A percentile compares a stretch with the other conserved stretches of the same genome.
Evolutionary conservation across 495 filamentous ascomycete genomes (phyloP).

Genomic region (Pseudotulostoma volvatum): DNA sequence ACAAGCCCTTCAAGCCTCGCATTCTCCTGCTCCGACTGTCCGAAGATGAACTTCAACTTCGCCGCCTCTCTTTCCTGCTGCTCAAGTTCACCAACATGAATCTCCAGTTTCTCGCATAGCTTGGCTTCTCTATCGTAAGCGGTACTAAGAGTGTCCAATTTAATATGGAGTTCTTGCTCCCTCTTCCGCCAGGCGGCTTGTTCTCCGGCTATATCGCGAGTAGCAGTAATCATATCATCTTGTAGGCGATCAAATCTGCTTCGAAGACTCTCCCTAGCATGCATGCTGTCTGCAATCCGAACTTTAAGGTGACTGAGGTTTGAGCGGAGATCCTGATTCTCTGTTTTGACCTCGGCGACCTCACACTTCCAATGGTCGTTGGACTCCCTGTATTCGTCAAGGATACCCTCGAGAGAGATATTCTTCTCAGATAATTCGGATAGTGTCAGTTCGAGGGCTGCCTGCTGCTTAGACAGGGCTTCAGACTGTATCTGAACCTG

Average conservation of each 20-base stretch:
- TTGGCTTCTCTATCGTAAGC: slow-evolving; percentile 60
- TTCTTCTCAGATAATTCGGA: slow-evolving; percentile 45
- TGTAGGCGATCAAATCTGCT: slow-evolving; percentile 68
- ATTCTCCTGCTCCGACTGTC: slow-evolving; percentile 38
- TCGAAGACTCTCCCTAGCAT: slow-evolving; percentile 59
- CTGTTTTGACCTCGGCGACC: slow-evolving; percentile 34
- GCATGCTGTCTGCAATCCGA: slow-evolving; percentile 73
- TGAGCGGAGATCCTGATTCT: slow-evolving; percentile 44
- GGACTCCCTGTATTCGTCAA: slow-evolving; percentile 46
- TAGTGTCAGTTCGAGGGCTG: slow-evolving; percentile 46
- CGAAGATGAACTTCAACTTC: slow-evolving; percentile 36
- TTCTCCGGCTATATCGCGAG: slow-evolving; percentile 60
- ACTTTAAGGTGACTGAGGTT: slow-evolving; percentile 49
- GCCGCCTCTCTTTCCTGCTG: slow-evolving; percentile 54
- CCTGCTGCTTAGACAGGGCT: slow-evolving; percentile 44
- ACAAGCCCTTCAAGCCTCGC: slow-evolving; percentile 47
- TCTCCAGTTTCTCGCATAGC: slow-evolving; percentile 62
- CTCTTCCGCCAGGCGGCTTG: slow-evolving; percentile 57
- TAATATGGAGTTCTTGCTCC: slow-evolving; percentile 55
- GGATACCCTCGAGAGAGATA: slow-evolving; percentile 36
- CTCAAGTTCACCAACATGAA: slow-evolving; percentile 61
- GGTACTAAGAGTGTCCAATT: slow-evolving; percentile 64
- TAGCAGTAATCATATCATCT: slow-evolving; percentile 65
- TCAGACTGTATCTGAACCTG: slow-evolving; percentile 41
- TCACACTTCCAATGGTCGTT: slow-evolving; percentile 33